Percentiles rank a stretch among this genome's conserved stretches.
Evolutionary conservation across 495 filamentous ascomycete species (phyloP).

Genomic region (Viridothelium virens): DNA sequence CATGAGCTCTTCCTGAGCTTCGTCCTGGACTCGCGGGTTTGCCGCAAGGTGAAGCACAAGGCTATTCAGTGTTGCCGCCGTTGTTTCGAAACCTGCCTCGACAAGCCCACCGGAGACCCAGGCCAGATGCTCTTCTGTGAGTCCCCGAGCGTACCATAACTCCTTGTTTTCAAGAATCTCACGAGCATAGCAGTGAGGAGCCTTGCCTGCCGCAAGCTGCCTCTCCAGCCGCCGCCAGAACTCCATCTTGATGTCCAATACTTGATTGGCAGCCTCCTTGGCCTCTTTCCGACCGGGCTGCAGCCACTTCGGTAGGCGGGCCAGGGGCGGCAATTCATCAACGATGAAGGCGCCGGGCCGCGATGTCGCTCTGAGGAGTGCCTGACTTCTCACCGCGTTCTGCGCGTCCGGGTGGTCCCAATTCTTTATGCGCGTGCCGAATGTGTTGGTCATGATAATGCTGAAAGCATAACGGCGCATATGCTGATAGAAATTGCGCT

Average conservation of each 20-base stretch:
- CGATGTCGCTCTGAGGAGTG: slow-evolving; percentile 19
- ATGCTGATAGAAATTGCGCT: slow-evolving; percentile 22
- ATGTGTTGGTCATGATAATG: slow-evolving; percentile 30
- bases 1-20: slow-evolving; percentile 29
- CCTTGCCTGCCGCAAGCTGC: slow-evolving; percentile 21
- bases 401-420: slow-evolving; percentile 24
- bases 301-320: slow-evolving; percentile 22
- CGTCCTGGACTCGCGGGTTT: slow-evolving; percentile 20
- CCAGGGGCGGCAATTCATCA: slow-evolving; percentile 24
- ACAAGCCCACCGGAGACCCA: slow-evolving; percentile 31
- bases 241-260: slow-evolving; percentile 21
- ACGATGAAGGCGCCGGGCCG: slow-evolving; percentile 25
- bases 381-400: slow-evolving; percentile 22
- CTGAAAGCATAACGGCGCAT: slow-evolving; percentile 26
- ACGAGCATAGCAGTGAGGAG: slow-evolving; percentile 22
- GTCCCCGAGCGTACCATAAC: slow-evolving; percentile 23
- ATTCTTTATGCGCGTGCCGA: slow-evolving; percentile 24
- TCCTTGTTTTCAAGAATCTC: slow-evolving; percentile 26
- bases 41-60: slow-evolving; percentile 28
- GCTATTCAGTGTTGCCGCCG: slow-evolving; percentile 25
- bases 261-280: slow-evolving; percentile 22
- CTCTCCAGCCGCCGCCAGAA: slow-evolving; percentile 18
- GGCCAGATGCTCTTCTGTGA: slow-evolving; percentile 26
- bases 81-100: slow-evolving; percentile 33
- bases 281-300: slow-evolving; percentile 19